These are phyloP conservation scores for Amoebophrya sp. DNA, from an alignment of 169 alveolate genomes.

Conservation along the genomic window DNA sequence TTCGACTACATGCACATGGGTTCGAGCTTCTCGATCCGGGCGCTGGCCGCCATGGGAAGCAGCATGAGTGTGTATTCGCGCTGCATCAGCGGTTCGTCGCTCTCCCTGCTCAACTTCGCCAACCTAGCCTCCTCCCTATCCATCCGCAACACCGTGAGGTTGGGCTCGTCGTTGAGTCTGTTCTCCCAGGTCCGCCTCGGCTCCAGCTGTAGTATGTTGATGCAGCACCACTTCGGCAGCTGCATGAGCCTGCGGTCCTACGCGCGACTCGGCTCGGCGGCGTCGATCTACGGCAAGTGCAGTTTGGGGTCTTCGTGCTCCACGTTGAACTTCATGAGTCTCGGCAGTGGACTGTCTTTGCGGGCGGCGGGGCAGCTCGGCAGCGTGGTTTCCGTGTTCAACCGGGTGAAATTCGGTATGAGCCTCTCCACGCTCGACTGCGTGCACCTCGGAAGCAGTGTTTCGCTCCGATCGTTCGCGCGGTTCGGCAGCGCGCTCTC, in stretches of 20 bases:
- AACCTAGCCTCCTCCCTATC: background rate
- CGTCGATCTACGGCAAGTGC: background rate
- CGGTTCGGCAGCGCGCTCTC: background rate
- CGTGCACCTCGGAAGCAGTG: background rate
- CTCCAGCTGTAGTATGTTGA: background rate
- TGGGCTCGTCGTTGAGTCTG: background rate
- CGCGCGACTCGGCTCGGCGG: background rate
- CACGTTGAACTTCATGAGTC: background rate
- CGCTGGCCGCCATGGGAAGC: background rate
- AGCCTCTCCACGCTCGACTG: background rate
- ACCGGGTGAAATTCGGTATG: background rate
- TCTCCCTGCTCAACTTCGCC: background rate
- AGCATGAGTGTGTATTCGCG: background rate
- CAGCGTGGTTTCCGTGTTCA: background rate
- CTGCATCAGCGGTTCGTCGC: background rate
- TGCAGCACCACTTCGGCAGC: background rate
- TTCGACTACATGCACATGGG: background rate
- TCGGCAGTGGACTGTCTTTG: background rate
- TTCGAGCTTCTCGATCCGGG: background rate
- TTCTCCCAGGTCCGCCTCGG: constrained; percentile 10
- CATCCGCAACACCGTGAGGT: background rate
- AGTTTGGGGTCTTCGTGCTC: background rate
- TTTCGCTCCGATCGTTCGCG: constrained; percentile 5
- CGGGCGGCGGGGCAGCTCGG: background rate
- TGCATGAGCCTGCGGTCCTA: background rate